Evolutionary conservation across 1,284 basidiomycete genomes (phyloP), one percentile per base, ranked within the genome.

Genomic region (Blastosporella zonata): DNA sequence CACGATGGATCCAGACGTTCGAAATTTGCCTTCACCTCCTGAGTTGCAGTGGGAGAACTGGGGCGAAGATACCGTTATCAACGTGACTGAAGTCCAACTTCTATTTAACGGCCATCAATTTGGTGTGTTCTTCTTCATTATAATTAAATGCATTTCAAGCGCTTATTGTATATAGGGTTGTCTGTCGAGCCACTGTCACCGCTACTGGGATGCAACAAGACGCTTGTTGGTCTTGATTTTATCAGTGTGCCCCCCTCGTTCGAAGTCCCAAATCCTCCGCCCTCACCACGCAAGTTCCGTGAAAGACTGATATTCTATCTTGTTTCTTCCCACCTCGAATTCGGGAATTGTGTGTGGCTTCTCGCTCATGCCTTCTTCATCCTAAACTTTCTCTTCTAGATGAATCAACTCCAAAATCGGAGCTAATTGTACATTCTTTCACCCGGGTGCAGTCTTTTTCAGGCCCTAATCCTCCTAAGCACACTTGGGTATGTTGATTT

Each of bases 11-110:
- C 63, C 81, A 1, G 68, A 65, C 17, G 60, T 79, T 12, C 56
- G 72, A 4, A 59, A 77, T 27, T 62, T 57, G 49, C 58, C 56
- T 34, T 55, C 56, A n/a, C 59, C 66, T 55, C 62, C 72, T 38
- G 60, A 66, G 44, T 52, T 65, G 39, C 56, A 65, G 47, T 86
- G 79, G 75, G 82, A 84, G 44, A 66, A 71, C 35, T 81, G 79
- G 69, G 77, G 78, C 1, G 84, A 87, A 58, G 82, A 85, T 47
- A 66, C 70, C 9, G 71, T 64, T 6, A 78, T 90, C 52, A 78
- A 85, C 33, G 52, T 89, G 5, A 81, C 74, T 47, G 82, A 85
- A 64, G 72, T 87, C 7, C 73, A 72, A 38, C 62, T 85, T 10
- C 66, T 68, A 23, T 75, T 74, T 46, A 71, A 78, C 49, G 75